Base-by-base conservation (phyloP, 306 rosid genomes). In the Gastrolobium bilobum region DNA sequence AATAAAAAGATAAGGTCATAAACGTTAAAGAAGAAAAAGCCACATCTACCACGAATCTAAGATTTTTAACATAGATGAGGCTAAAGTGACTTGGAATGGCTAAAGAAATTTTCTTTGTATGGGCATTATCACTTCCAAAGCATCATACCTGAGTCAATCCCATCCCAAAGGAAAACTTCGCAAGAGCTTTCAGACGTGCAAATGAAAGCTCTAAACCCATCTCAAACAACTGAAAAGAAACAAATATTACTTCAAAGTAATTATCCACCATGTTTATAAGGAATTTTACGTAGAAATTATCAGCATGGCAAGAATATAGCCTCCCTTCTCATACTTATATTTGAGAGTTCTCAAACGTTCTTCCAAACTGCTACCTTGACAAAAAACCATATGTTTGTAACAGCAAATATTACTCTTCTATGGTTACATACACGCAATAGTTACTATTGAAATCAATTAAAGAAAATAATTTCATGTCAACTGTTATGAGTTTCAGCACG, bases 151-250 rank as follows among this genome's bases (percentile, higher is more conserved):
- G 99, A 74, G 98, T 82, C 82, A 95, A 87, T 74, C 99, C 99
- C 97, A 95, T 84, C 79, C 93, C 99, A 34, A 95, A 95, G 67
- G 99, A 97, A 89, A 79, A 95, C 84, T 89, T 93, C 54, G 99
- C 99, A 73, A 95, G 99, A 76, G 99, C 99, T 87, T 95, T 95
- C 67, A 95, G 86, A 76, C 99, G 99, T 59, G 98, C 97, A 74
- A 95, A 85, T 62, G 99, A 95, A 80, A 95, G 99, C 89, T 95
- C 99, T 76, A 95, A 88, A 78, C 99, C 99, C 99, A 95, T 95
- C 93, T 95, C 99, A 78, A 95, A 95, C 71, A 95, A 89, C 99
- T 95, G 89, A 68, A 89, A 90, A 64, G 47, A 77, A 73, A 84
- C 58, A 20, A 62, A 40, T 47, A 83, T 73, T 61, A 68, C 43